Evolutionary conservation across 1,284 basidiomycete genomes (phyloP).

Genomic region (Volvariella volvacea): DNA sequence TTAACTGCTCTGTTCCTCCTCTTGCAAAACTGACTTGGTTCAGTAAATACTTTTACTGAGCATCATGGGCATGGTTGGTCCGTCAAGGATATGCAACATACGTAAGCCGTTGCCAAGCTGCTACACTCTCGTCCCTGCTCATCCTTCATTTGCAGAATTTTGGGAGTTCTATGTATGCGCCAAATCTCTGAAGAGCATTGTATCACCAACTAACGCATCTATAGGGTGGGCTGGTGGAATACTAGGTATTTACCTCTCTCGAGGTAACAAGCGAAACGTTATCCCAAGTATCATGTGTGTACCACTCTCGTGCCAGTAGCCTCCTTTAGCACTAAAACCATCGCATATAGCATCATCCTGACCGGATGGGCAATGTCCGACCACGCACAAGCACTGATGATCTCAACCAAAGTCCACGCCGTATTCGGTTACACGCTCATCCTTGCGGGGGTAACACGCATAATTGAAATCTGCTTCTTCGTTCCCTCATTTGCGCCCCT

Average conservation of each 20-base stretch:
- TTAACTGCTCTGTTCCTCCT: constrained; percentile 5
- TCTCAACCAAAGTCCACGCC: constrained; percentile 80
- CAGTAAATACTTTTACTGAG: constrained; percentile 92
- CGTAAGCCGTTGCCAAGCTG: constrained; percentile 41
- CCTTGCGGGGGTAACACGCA: constrained; percentile 75
- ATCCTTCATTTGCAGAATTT: constrained; percentile 26
- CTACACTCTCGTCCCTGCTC: background rate
- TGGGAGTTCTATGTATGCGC: constrained; percentile 55
- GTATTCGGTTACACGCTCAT: constrained; percentile 85
- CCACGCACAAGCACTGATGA: constrained; percentile 79
- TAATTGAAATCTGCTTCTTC: constrained; percentile 86
- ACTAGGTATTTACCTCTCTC: constrained; percentile 80
- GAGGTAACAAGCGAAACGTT: constrained; percentile 80
- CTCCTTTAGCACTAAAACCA: too few species aligned
- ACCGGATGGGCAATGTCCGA: constrained; percentile 96
- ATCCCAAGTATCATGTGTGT: constrained; percentile 79
- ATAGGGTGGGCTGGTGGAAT: constrained; percentile 91
- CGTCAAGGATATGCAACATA: constrained; percentile 93
- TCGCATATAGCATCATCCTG: constrained; percentile 60
- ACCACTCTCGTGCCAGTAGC: constrained; percentile 1
- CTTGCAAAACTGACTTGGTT: constrained; percentile 8
- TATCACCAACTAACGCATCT: constrained; percentile 6
- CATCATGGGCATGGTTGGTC: constrained; percentile 80
- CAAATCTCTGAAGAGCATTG: constrained; percentile 1
- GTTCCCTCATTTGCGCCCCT: constrained; percentile 5